phyloP scores from a whole-genome alignment of 2,329 filamentous ascomycete genomes.

The Trichoderma arundinaceum region DNA sequence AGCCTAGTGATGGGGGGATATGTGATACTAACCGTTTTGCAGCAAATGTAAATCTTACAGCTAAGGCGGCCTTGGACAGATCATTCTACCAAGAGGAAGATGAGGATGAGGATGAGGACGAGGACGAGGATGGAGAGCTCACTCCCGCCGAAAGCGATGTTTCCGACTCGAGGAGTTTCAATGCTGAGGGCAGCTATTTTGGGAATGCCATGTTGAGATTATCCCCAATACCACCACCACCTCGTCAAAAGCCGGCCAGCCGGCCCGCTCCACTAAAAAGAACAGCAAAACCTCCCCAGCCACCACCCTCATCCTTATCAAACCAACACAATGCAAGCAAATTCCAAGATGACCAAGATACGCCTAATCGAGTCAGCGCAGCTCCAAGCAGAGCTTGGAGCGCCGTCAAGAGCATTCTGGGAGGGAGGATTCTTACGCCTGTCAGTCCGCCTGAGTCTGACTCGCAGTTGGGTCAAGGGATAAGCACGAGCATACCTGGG shows the following conservation, averaged over 20 bases:
- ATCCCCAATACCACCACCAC: slow-evolving; percentile 34
- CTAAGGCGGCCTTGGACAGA: slow-evolving; percentile 3
- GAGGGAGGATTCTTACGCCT: slow-evolving; percentile 2
- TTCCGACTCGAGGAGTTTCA: slow-evolving; percentile 46
- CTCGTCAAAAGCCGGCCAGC: not conserved
- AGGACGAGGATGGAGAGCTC: slow-evolving; percentile 13
- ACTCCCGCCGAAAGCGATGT: slow-evolving; percentile 37
- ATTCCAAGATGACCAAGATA: slow-evolving; percentile 1
- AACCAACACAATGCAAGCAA: not conserved
- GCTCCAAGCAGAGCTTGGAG: slow-evolving; percentile 21
- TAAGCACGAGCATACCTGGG: not conserved
- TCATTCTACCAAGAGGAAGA: slow-evolving; percentile 29
- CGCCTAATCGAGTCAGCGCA: not conserved
- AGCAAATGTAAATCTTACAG: slow-evolving; percentile 1
- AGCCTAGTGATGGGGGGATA: not conserved
- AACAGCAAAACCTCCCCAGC: not conserved
- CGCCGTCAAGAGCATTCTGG: slow-evolving; percentile 15
- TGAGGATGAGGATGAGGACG: slow-evolving; percentile 34
- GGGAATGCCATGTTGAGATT: slow-evolving; percentile 47
- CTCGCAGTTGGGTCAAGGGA: slow-evolving; percentile 12
- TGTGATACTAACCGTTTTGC: not conserved
- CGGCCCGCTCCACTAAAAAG: not conserved
- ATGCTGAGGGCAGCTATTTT: slow-evolving; percentile 46
- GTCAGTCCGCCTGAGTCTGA: slow-evolving; percentile 30
- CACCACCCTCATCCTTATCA: not conserved